Conservation (phyloP, 2,329 filamentous ascomycete genomes). For the Aspergillus intermedius region DNA sequence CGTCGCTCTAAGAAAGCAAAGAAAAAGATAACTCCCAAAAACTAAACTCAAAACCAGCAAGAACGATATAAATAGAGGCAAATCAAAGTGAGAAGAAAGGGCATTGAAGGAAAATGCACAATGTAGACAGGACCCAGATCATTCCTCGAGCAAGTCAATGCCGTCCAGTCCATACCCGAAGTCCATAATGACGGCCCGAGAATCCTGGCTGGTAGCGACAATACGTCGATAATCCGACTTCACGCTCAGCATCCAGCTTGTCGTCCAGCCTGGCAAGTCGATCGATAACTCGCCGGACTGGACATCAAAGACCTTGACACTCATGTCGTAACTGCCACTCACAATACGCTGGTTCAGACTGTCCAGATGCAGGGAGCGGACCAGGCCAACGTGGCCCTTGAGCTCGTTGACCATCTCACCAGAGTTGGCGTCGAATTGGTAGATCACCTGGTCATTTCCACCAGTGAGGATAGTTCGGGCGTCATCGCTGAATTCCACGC, state of each 20-base stretch:
- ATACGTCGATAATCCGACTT: constrained; percentile 94
- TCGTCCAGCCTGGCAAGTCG: constrained; percentile 89
- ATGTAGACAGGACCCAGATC: constrained; percentile 4
- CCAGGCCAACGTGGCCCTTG: constrained; percentile 74
- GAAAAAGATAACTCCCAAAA: no score
- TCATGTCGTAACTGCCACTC: constrained; percentile 89
- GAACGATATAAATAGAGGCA: neutral
- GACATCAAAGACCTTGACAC: constrained; percentile 91
- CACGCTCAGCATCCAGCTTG: constrained; percentile 91
- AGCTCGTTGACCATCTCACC: constrained; percentile 76
- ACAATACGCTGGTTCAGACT: constrained; percentile 77
- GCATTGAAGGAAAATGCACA: neutral
- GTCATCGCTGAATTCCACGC: constrained; percentile 92
- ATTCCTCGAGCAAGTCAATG: constrained; percentile 46
- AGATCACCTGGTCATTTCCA: constrained; percentile 91
- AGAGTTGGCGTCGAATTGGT: constrained; percentile 90
- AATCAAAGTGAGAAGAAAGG: neutral
- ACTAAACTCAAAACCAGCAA: no score
- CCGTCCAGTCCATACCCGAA: constrained; percentile 62
- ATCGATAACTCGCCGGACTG: constrained; percentile 70
- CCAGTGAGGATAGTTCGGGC: constrained; percentile 89
- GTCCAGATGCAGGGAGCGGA: constrained; percentile 86
- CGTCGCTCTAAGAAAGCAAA: neutral
- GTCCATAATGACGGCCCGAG: constrained; percentile 87
- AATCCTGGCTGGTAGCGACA: constrained; percentile 89